Conservation (phyloP, 2,329 filamentous ascomycete species). For the Cryoendolithus antarcticus region DNA sequence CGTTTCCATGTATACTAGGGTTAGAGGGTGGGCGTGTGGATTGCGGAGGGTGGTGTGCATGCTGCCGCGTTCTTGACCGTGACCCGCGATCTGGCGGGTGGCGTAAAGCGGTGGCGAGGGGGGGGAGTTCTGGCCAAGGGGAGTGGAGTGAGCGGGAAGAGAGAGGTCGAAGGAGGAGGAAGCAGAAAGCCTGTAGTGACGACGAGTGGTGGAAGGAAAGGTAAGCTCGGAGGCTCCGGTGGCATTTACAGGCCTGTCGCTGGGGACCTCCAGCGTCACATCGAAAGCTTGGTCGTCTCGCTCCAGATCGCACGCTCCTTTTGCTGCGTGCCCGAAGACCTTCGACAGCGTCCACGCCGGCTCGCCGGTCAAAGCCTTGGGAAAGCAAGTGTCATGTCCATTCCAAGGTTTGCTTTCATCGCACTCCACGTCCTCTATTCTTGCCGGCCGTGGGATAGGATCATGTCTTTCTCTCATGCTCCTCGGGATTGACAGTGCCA, state of each 20-base stretch:
- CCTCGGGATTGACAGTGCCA: conserved; percentile 87
- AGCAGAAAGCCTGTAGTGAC: conserved; percentile 1
- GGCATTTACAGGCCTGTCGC: conserved; percentile 11
- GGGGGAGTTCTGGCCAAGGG: background rate
- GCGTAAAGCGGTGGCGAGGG: conserved; percentile 61
- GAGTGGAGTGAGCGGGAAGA: conserved; percentile 47
- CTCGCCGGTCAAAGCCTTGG: conserved; percentile 51
- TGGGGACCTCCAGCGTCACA: conserved; percentile 17
- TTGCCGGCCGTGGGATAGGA: conserved; percentile 70
- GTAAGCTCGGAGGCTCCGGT: conserved; percentile 1
- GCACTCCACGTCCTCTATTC: conserved; percentile 64
- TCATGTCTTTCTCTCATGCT: conserved; percentile 69
- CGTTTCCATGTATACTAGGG: conserved; percentile 73
- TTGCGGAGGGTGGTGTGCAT: conserved; percentile 84
- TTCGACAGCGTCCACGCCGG: conserved; percentile 67
- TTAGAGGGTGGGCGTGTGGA: conserved; percentile 51
- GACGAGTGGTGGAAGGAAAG: too few relatives aligned
- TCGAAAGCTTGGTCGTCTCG: conserved; percentile 8
- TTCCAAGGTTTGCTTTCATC: conserved; percentile 76
- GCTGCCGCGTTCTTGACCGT: conserved; percentile 85
- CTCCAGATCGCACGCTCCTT: conserved; percentile 64
- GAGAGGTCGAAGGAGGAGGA: conserved; percentile 52
- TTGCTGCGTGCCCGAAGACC: conserved; percentile 71
- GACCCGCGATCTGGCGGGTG: conserved; percentile 81
- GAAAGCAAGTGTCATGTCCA: conserved; percentile 68